Base-by-base conservation (phyloP, 2,329 filamentous ascomycete species). In the Colletotrichum siamense region DNA sequence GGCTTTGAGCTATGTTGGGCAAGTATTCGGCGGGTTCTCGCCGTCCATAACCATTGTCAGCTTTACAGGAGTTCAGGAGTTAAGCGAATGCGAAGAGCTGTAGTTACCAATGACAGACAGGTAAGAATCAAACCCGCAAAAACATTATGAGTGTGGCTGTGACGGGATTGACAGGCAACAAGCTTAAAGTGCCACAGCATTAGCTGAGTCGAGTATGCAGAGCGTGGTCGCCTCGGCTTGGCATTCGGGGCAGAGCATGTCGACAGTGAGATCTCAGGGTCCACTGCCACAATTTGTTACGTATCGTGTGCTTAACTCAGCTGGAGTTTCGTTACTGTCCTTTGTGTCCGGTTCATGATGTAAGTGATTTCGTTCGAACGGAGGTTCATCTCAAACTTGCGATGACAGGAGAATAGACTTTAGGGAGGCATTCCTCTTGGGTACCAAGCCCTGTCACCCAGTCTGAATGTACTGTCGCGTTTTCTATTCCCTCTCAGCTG, bases 351-450 rank as follows among this genome's bases (percentile, higher is more conserved):
- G 18, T 49, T 52, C 6, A 5, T 13, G n/a, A 52, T 22, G n/a
- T 0, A 22, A 13, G n/a, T 52, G 10, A n/a, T 52, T 52, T 52
- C 44, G 12, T 52, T 52, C 44, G 10, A 13, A 24, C 12, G 44
- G 12, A 52, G 12, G n/a, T 52, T 52, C 44, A 24, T 52, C 44
- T 52, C 44, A 52, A 52, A 52, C n/a, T 52, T 52, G 44, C n/a
- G 44, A 22, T 52, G 44, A 52, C 44, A 52, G 10, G n/a, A 3
- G n/a, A 13, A 22, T 0, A 52, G 44, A 52, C 44, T 52, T 52
- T 8, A 5, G 6, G 10, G 44, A 22, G 0, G 44, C n/a, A 8
- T 0, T n/a, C 0, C 9, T 49, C 39, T 12, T 49, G 0, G 8
- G 18, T 6, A 12, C 9, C 39, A n/a, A 7, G 7, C 9, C 39